phyloP scores from a whole-genome alignment of 129 eudicot genomes.

The Flaveria linearis region DNA sequence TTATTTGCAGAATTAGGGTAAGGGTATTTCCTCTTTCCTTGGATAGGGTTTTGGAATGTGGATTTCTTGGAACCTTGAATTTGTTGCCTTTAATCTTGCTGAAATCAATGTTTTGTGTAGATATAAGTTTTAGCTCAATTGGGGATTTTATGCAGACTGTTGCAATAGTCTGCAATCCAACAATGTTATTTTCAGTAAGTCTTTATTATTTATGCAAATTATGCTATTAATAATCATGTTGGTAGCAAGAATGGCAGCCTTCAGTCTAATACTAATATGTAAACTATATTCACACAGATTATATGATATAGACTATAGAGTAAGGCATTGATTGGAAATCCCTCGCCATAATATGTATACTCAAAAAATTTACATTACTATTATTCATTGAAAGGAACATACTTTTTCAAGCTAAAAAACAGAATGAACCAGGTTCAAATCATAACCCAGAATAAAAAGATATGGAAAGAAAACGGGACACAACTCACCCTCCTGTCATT shows the following conservation, averaged over 20 bases:
- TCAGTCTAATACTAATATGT: neutral
- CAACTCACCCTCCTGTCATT: constrained; percentile 59
- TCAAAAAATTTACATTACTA: neutral
- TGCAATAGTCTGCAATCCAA: constrained; percentile 73
- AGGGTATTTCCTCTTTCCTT: no score
- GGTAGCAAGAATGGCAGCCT: neutral
- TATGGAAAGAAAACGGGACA: neutral
- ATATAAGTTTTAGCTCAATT: no score
- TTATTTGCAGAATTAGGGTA: no score
- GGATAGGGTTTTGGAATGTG: no score
- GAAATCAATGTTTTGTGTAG: no score
- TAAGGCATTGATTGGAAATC: neutral
- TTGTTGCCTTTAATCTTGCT: no score
- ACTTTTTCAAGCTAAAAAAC: neutral
- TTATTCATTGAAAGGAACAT: neutral
- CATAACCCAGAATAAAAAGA: neutral
- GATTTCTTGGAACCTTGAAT: no score
- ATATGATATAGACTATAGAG: neutral
- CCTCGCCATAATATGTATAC: neutral
- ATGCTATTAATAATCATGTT: constrained; percentile 1
- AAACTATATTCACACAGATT: neutral
- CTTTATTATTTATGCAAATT: neutral
- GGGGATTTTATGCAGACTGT: constrained; percentile 98
- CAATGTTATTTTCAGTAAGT: constrained; percentile 16
- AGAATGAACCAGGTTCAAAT: neutral